These are phyloP conservation scores for Periconia sp. DNA, from an alignment of 2,329 filamentous ascomycete genomes.

Conservation along the genomic window DNA sequence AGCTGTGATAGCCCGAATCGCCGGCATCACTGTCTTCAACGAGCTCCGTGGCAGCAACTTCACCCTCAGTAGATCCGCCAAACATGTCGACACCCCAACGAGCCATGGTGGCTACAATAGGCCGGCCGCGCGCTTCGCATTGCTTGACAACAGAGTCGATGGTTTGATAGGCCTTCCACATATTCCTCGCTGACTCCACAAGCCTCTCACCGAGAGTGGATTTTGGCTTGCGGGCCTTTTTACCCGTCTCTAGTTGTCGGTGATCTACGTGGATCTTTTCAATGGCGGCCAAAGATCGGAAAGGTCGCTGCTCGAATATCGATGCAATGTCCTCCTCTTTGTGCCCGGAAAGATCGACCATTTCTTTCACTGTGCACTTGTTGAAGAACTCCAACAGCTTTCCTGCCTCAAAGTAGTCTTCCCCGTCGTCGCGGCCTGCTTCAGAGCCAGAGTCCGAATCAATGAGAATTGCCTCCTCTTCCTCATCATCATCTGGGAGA, in stretches of 20 bases:
- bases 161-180: constrained; percentile 77
- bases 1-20: constrained; percentile 70
- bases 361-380: constrained; percentile 70
- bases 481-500: constrained; percentile 24
- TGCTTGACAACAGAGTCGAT: constrained; percentile 79
- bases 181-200: constrained; percentile 68
- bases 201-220: constrained; percentile 66
- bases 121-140: constrained; percentile 73
- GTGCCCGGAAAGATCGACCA: constrained; percentile 79
- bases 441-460: constrained; percentile 49
- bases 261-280: constrained; percentile 59
- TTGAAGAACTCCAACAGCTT: constrained; percentile 82
- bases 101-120: constrained; percentile 65
- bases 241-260: constrained; percentile 28
- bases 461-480: constrained; percentile 39
- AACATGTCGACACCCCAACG: constrained; percentile 70
- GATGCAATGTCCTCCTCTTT: constrained; percentile 68
- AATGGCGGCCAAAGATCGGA: constrained; percentile 65
- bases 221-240: constrained; percentile 42
- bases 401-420: constrained; percentile 45
- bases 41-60: constrained; percentile 62
- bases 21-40: constrained; percentile 50
- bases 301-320: constrained; percentile 75
- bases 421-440: constrained; percentile 32
- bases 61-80: constrained; percentile 60